Evolutionary conservation across 371 early-diverging fungal genomes (phyloP), one percentile per base, ranked within the genome.

Genomic region (Actinomucor elegans): DNA sequence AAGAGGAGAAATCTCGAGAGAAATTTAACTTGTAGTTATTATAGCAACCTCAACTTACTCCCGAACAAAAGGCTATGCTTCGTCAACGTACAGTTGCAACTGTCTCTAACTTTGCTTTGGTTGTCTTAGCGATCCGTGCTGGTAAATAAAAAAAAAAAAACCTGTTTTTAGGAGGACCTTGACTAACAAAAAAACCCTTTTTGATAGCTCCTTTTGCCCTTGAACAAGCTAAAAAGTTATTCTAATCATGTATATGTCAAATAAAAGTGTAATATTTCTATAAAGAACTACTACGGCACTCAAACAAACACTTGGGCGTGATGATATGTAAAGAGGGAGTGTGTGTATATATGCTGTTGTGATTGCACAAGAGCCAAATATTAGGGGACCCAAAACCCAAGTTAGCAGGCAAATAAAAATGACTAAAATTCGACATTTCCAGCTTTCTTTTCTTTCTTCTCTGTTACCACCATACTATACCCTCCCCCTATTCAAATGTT

Each of bases 41-140:
- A 47, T 49, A 74, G 71, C 73, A 78, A 69, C 75, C 73, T 27
- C 68, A 68, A 57, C 64, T 78, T 48, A 73, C 79, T 38, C 66
- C 73, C 33, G 79, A 78, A 49, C 73, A 78, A 59, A 78, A 71
- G 63, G 69, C 69, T 21, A 57, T 73, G 56, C 61, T 78, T 24
- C 63, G 75, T 58, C 66, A 65, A 52, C 69, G 69, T 43, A 78
- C 75, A 8, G 51, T 73, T 35, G 66, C 60, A 15, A 71, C 69
- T 36, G 71, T 75, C 9, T 63, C 69, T 34, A 78, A 73, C 54
- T 78, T 75, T 62, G 62, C 65, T 14, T 52, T 64, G 37, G 65
- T 78, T 32, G 64, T 71, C 7, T 51, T 72, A 37, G 66, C 61
- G 26, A 66, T 77, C 53, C 78, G 78, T 64, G 74, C 78, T 38